phyloP scores from a whole-genome alignment of 164 flowering plant genomes.

The Echeveria elegans region DNA sequence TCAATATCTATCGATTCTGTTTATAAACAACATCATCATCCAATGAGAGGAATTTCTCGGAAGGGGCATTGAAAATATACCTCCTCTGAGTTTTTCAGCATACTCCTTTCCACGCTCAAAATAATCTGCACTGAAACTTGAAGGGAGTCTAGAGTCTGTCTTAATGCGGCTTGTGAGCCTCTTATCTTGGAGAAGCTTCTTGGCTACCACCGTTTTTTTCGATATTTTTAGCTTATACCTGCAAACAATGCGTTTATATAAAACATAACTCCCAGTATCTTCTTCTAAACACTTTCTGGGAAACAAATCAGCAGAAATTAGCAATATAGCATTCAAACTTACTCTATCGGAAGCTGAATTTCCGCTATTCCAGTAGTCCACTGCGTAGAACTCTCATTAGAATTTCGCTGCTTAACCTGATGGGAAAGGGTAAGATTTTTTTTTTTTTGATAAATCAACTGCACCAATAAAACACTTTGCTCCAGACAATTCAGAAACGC shows the following conservation, averaged over 20 bases:
- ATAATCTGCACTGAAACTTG: conserved; percentile 94
- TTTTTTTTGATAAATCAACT: neutral
- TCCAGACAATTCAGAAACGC: conserved; percentile 10
- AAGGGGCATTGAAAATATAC: conserved; percentile 19
- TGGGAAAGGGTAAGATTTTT: neutral
- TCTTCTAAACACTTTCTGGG: neutral
- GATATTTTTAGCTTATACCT: conserved; percentile 80
- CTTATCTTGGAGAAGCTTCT: conserved; percentile 88
- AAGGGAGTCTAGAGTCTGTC: conserved; percentile 60
- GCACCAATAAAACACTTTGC: conserved; percentile 25
- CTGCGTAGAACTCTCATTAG: conserved; percentile 97
- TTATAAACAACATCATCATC: neutral
- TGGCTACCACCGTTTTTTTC: conserved; percentile 99
- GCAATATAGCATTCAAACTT: conserved; percentile 20
- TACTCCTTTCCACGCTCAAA: conserved; percentile 90
- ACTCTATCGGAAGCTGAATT: conserved; percentile 96
- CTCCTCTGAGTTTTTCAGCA: conserved; percentile 87
- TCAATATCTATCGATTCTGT: neutral
- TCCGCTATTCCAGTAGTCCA: conserved; percentile 99
- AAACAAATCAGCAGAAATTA: neutral
- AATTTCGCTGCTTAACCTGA: conserved; percentile 80
- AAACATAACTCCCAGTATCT: neutral
- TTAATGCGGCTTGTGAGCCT: conserved; percentile 57
- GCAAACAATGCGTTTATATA: conserved; percentile 17
- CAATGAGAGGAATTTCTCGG: neutral